Evolutionary conservation across 148 eudicot genomes (phyloP), one percentile per base, ranked within the genome.

Genomic region (Rheum nobile): DNA sequence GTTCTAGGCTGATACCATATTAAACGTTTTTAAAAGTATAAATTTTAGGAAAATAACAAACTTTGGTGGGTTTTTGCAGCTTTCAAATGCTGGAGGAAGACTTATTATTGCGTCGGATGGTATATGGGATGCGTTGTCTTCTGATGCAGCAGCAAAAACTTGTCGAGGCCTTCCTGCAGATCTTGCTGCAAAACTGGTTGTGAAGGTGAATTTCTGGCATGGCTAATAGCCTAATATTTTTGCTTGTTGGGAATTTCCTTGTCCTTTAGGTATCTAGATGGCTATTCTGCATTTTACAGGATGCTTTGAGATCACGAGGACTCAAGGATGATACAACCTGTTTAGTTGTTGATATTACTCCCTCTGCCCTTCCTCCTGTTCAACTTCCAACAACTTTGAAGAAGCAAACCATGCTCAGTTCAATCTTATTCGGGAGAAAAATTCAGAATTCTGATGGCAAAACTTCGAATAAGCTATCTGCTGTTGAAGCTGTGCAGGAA

Each of bases 31-130:
- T 54, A 21, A 1, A 3, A 5, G 26, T 50, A 37, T n/a, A 0
- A 2, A 0, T 24, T 31, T 4, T 32, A 73, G 71, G 69, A 1
- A 28, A 28, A 26, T 19, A 67, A 75, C 9, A 72, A 77, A 79
- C 72, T 24, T 59, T 39, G 29, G 11, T 75, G 39, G 19, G 0
- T 28, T 42, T 50, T 50, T 81, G 77, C 86, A 95, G 99, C 90
- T 95, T 76, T 92, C 67, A 59, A 28, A 85, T 78, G 86, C 92
- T 75, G 96, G 97, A 41, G 97, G 97, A 73, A 90, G 97, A 80
- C 99, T 96, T 75, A 80, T 96, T 77, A 96, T 96, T 80, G 99
- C 97, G 29, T 92, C 99, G 21, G 99, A 96, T 82, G 99, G 96
- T 74, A 90, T 96, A 29, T 92, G 99, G 99, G 99, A 96, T 82